Percentiles rank a stretch among this genome's conserved stretches.
These are phyloP conservation scores for Rhizophora mangle DNA, from an alignment of 345 rosid genomes.

Conservation along the genomic window DNA sequence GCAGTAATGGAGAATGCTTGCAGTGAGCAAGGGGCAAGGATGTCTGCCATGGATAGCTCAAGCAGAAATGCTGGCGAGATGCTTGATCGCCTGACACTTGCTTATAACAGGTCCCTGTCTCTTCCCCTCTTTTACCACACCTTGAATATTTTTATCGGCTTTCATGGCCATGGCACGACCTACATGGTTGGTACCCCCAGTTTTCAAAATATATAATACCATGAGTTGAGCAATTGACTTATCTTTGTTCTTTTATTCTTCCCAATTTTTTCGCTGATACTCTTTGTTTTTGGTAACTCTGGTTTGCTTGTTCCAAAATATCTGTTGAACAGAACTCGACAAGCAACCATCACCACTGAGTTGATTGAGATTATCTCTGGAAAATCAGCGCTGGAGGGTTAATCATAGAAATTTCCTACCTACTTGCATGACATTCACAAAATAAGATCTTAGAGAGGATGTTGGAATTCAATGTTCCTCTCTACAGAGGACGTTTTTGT, in stretches of 20 bases:
- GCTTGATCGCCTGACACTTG: conserved; percentile 78
- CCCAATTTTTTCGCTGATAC: no score
- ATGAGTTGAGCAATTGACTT: no score
- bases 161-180: background rate
- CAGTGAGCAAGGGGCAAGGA: conserved; percentile 34
- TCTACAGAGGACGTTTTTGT: conserved; percentile 23
- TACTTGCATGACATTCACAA: conserved; percentile 22
- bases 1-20: conserved; percentile 78
- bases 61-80: conserved; percentile 98
- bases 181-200: background rate
- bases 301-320: no score
- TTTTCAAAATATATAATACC: no score
- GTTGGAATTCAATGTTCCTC: conserved; percentile 14
- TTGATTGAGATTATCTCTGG: conserved; percentile 96
- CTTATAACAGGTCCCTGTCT: conserved; percentile 38
- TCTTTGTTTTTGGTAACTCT: no score
- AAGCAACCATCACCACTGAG: conserved; percentile 96
- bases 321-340: conserved; percentile 73
- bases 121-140: conserved; percentile 13
- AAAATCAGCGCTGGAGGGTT: conserved; percentile 82
- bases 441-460: conserved; percentile 36
- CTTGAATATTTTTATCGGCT: background rate
- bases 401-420: conserved; percentile 7
- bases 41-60: conserved; percentile 86
- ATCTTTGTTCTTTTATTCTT: no score